Percentiles rank a stretch among this genome's conserved stretches.
phyloP scores from a whole-genome alignment of 129 eudicot species.

The Logfia minima region DNA sequence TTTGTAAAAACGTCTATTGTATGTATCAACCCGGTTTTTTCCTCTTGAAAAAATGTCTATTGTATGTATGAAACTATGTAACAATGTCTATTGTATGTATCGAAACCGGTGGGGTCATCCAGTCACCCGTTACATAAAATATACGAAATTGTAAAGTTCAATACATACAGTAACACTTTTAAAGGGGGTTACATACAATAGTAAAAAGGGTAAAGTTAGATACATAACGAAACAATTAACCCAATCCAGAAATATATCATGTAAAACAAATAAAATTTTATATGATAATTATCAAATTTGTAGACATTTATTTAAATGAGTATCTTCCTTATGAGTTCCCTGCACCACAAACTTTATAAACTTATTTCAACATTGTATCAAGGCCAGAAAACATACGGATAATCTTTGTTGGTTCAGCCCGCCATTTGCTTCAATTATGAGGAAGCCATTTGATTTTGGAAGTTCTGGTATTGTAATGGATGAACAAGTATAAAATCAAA shows the following conservation, averaged over 20 bases:
- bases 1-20: too few species aligned
- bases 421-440: constrained; percentile 97
- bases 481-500: constrained; percentile 1
- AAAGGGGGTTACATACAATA: too few species aligned
- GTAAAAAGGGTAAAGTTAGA: too few species aligned
- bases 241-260: not conserved
- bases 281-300: not conserved
- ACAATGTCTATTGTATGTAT: too few species aligned
- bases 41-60: too few species aligned
- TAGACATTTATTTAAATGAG: not conserved
- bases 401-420: constrained; percentile 96
- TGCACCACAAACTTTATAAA: constrained; percentile 9
- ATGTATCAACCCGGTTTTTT: too few species aligned
- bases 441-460: constrained; percentile 85
- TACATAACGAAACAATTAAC: too few species aligned
- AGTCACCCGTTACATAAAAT: too few species aligned
- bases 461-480: constrained; percentile 43
- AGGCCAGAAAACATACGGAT: constrained; percentile 59
- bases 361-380: not conserved
- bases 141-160: too few species aligned
- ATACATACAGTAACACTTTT: too few species aligned
- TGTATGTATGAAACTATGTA: too few species aligned
- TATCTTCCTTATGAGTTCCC: not conserved
- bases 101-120: too few species aligned
- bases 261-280: not conserved